Evolutionary conservation across 225 moss, liverwort and hornwort genomes (phyloP), one percentile per base, ranked within the genome.

Genomic region (Marchantia paleacea): DNA sequence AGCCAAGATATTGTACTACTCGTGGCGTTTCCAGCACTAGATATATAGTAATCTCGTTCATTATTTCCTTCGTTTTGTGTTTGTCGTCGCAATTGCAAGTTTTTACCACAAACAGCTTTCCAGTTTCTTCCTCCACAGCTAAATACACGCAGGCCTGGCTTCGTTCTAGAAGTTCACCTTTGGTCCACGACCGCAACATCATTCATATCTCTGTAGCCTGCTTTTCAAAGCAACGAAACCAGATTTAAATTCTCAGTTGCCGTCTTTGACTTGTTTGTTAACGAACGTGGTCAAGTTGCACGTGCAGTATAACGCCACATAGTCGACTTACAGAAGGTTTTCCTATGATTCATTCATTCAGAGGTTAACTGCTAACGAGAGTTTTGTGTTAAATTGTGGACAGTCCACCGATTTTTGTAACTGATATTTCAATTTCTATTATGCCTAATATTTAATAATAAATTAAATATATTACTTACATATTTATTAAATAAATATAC

Each of bases 71-170:
- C 2, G 78, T 85, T 52, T 54, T 52, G 29, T 18, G 72, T 52
- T 55, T 55, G 13, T 73, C 78, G 39, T 76, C 52, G 14, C 75
- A 83, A 52, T 83, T 65, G n/a, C 83, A 78, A 4, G 83, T 78
- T 70, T 88, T 88, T 2, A 83, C 88, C 22, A 85, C 88, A 14
- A 88, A 88, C 12, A 88, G 52, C 22, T 81, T 69, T 19, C 88
- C 83, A 6, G 83, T 80, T 52, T 80, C 1, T 6, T 28, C 73
- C 26, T 85, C 85, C 16, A 83, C 80, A 10, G 83, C 85, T 48
- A 88, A 75, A 55, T 72, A 75, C 10, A 88, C 83, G 51, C 83
- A 78, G 16, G 83, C 83, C 22, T 74, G 73, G 24, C 86, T 81
- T 28, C 52, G 81, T 19, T 74, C 81, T 12, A 81, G 63, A 6